Evolutionary conservation across 805 yeast species (phyloP).

Genomic region (Starmerella lactis-condensi): DNA sequence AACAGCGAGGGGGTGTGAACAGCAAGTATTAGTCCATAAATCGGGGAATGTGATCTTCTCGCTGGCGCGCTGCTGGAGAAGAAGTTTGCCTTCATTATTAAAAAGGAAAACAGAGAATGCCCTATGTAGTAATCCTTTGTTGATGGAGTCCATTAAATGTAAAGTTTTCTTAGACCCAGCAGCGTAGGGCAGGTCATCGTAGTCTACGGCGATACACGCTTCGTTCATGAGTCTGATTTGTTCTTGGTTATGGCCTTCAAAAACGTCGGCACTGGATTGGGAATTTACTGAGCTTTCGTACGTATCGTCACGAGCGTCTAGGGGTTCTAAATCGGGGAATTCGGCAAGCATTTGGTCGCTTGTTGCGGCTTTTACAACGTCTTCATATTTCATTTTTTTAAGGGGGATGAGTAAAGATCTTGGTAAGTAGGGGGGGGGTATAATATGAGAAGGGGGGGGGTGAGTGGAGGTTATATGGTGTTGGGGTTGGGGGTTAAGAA

Average conservation of each 20-base stretch:
- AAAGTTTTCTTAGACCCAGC: slow-evolving; percentile 87
- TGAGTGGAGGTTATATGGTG: no score
- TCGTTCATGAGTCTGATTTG: slow-evolving; percentile 93
- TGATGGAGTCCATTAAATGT: slow-evolving; percentile 63
- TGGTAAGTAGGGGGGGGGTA: no score
- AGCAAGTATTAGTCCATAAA: slow-evolving; percentile 98
- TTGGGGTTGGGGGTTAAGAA: no score
- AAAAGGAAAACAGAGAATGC: slow-evolving; percentile 93
- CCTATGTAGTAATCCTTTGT: slow-evolving; percentile 74
- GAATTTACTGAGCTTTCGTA: slow-evolving; percentile 7
- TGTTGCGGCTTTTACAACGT: slow-evolving; percentile 13
- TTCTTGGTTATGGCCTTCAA: slow-evolving; percentile 78
- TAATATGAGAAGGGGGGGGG: no score
- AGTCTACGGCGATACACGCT: slow-evolving; percentile 81
- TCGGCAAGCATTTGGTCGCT: slow-evolving; percentile 14
- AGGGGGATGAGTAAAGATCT: no score
- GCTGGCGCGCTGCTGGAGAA: slow-evolving; percentile 86
- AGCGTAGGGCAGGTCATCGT: slow-evolving; percentile 72
- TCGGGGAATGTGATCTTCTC: slow-evolving; percentile 93
- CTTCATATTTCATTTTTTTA: slow-evolving; percentile 9
- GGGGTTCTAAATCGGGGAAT: slow-evolving; percentile 19
- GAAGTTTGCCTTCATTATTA: slow-evolving; percentile 52
- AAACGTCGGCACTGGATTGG: slow-evolving; percentile 26
- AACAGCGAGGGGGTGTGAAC: slow-evolving; percentile 89
- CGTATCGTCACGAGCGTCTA: slow-evolving; percentile 15